phyloP scores from a whole-genome alignment of 2,329 filamentous ascomycete genomes.

The Penicillium paneum region DNA sequence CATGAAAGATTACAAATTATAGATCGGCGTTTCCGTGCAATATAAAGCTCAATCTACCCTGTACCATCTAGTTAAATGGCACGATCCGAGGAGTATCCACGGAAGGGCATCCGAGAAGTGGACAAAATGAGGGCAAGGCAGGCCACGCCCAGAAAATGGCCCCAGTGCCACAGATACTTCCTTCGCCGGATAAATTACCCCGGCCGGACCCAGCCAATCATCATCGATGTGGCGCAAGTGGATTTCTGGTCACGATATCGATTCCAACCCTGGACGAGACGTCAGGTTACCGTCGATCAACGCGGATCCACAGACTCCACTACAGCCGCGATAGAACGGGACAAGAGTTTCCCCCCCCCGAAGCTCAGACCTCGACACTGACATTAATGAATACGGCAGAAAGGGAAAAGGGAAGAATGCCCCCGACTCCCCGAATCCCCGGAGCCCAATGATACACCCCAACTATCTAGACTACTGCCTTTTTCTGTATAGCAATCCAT shows the following conservation, averaged over 20 bases:
- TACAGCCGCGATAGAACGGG: not conserved
- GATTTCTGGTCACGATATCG: not conserved
- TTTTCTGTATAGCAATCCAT: slow-evolving; percentile 1
- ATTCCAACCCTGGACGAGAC: not conserved
- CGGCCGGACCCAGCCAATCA: not conserved
- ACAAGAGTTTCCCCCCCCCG: not conserved
- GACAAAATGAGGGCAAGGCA: not conserved
- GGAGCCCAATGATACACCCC: not conserved
- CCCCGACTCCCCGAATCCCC: slow-evolving; percentile 1
- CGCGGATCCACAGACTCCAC: not conserved
- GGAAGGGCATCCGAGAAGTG: not conserved
- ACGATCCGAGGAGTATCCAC: not conserved
- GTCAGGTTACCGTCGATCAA: not conserved
- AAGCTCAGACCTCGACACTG: not conserved
- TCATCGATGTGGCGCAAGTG: not conserved
- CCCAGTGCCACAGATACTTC: not conserved
- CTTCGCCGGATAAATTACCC: not conserved
- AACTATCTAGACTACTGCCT: not conserved
- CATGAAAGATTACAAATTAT: not conserved
- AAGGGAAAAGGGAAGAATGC: not conserved
- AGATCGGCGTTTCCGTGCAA: not conserved
- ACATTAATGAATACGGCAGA: not conserved
- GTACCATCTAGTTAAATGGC: not conserved
- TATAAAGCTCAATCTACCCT: not conserved
- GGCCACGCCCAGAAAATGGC: not conserved